A percentile compares a stretch with the other conserved stretches of the same genome.
Evolutionary conservation across 208 protist genomes (phyloP).

Genomic region (Leishmania mexicana): DNA sequence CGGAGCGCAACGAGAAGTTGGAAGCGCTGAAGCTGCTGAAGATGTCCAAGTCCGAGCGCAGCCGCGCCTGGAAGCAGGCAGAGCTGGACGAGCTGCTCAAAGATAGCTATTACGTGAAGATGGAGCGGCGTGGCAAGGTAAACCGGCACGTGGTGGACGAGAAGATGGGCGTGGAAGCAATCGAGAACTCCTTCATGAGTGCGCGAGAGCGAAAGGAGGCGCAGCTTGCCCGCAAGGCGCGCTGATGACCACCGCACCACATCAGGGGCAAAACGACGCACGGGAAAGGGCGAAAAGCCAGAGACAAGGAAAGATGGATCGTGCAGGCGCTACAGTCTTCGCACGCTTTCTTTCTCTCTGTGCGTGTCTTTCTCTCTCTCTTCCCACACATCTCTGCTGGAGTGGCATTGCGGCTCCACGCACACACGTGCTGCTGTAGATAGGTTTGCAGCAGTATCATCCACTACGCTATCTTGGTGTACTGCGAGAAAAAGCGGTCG

Average conservation of each 20-base stretch:
- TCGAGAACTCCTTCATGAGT: constrained; percentile 89
- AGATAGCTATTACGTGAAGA: constrained; percentile 93
- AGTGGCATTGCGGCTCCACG: neutral
- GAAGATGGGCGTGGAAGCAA: constrained; percentile 84
- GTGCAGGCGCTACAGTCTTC: neutral
- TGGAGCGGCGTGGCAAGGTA: constrained; percentile 77
- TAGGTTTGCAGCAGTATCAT: neutral
- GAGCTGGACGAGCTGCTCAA: constrained; percentile 90
- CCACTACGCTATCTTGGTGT: neutral
- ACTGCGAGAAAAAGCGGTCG: neutral
- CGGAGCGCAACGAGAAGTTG: constrained; percentile 88
- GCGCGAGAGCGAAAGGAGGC: constrained; percentile 81
- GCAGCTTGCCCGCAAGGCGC: constrained; percentile 58
- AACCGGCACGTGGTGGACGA: constrained; percentile 68
- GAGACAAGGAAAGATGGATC: neutral
- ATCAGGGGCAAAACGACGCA: neutral
- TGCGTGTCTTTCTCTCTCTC: neutral
- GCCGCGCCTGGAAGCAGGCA: constrained; percentile 80
- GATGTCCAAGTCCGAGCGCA: constrained; percentile 81
- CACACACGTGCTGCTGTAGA: neutral
- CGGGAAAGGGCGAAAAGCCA: neutral
- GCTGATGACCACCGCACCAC: constrained; percentile 5
- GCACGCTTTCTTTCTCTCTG: neutral
- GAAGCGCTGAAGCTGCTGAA: constrained; percentile 84
- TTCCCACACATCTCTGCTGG: neutral